Evolutionary conservation across 2,329 filamentous ascomycete genomes (phyloP).

Genomic region (Trichothecium roseum): DNA sequence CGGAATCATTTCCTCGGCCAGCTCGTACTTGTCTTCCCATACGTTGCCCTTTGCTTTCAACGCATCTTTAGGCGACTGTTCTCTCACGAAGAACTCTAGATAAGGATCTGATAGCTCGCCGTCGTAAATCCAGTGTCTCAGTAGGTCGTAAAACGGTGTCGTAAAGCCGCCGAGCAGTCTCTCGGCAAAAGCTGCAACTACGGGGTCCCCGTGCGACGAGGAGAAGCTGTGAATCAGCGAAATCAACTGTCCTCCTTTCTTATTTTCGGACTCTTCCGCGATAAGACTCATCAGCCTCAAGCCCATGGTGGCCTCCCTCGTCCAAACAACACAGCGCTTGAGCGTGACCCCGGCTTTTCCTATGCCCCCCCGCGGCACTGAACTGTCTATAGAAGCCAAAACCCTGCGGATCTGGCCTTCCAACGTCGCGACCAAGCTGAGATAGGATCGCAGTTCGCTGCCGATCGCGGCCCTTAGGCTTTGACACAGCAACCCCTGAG

Average conservation of each 20-base stretch:
- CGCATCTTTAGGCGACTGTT: slow-evolving; percentile 52
- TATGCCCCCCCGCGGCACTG: slow-evolving; percentile 56
- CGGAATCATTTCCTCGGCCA: slow-evolving; percentile 77
- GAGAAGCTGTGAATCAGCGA: slow-evolving; percentile 90
- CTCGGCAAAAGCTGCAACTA: slow-evolving; percentile 88
- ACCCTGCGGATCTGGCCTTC: slow-evolving; percentile 87
- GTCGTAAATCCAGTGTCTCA: slow-evolving; percentile 96
- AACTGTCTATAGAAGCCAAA: slow-evolving; percentile 61
- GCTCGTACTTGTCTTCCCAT: slow-evolving; percentile 95
- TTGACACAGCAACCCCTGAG: slow-evolving; percentile 80
- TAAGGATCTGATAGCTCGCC: slow-evolving; percentile 96
- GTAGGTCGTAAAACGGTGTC: slow-evolving; percentile 90
- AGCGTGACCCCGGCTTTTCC: slow-evolving; percentile 85
- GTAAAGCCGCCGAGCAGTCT: slow-evolving; percentile 79
- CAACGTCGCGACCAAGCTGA: slow-evolving; percentile 81
- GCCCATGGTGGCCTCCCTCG: slow-evolving; percentile 91
- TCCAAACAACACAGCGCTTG: slow-evolving; percentile 95
- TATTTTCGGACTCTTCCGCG: slow-evolving; percentile 76
- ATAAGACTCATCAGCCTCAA: slow-evolving; percentile 88
- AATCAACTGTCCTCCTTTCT: slow-evolving; percentile 83
- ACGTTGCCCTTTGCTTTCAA: slow-evolving; percentile 61
- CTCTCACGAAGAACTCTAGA: slow-evolving; percentile 86
- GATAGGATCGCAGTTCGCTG: slow-evolving; percentile 76
- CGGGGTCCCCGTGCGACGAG: slow-evolving; percentile 86
- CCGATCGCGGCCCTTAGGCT: slow-evolving; percentile 82